phyloP scores from a whole-genome alignment of 176 grass and related monocot genomes.

The Poa pratensis region DNA sequence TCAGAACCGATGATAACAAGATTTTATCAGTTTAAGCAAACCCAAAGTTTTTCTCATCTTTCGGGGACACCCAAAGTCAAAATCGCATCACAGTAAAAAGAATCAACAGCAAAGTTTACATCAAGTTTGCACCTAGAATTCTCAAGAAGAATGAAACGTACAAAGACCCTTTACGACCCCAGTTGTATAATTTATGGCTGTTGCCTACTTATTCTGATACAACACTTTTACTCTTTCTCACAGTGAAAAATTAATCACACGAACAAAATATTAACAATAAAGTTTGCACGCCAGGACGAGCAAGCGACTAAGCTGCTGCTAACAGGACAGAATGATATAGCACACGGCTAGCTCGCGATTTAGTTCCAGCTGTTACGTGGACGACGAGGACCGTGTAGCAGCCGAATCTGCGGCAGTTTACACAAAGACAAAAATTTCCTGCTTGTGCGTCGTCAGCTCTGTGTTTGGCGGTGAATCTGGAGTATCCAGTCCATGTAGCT shows the following conservation, averaged over 20 bases:
- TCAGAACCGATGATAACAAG: too few relatives aligned
- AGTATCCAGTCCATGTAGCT: conserved; percentile 91
- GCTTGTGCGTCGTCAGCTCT: conserved; percentile 52
- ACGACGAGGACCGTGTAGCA: conserved; percentile 20
- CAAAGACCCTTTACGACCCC: conserved; percentile 24
- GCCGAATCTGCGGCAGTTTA: conserved; percentile 42
- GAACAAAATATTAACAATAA: conserved; percentile 57
- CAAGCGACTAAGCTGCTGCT: background rate
- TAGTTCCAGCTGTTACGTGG: background rate
- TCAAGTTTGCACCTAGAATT: conserved; percentile 19
- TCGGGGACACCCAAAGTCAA: background rate
- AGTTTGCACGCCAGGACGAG: conserved; percentile 9
- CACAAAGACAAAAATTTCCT: conserved; percentile 29
- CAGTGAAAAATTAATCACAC: conserved; percentile 50
- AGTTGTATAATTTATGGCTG: conserved; percentile 40
- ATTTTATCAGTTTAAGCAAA: background rate
- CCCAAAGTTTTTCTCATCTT: background rate
- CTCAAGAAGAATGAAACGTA: conserved; percentile 11
- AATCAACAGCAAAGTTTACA: conserved; percentile 40
- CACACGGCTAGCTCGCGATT: background rate
- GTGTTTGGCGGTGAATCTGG: conserved; percentile 86
- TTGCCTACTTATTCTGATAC: conserved; percentile 59
- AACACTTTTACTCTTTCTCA: conserved; percentile 49
- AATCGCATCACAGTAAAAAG: background rate
- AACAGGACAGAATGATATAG: background rate